Evolutionary conservation across 768 basidiomycete genomes (phyloP).

Genomic region (Gyrodon lividus): DNA sequence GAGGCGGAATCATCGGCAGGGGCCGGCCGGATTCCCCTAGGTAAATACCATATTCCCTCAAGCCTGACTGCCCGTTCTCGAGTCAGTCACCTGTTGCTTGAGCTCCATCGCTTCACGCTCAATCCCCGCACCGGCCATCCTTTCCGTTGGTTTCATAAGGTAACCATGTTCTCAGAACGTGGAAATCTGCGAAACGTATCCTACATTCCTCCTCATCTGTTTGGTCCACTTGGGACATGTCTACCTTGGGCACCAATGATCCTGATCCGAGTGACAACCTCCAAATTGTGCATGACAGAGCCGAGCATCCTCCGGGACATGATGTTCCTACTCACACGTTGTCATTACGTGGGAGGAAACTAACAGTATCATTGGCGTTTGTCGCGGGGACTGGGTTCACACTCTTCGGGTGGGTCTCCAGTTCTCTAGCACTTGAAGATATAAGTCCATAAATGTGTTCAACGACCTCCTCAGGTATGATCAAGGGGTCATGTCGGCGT

Average conservation of each 20-base stretch:
- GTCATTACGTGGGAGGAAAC: constrained; percentile 34
- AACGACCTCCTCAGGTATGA: constrained; percentile 47
- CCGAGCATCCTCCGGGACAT: constrained; percentile 3
- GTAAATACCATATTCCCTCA: background rate
- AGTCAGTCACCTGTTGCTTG: too few relatives aligned
- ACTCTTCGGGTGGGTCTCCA: constrained; percentile 50
- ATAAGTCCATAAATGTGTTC: background rate
- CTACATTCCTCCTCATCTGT: too few relatives aligned
- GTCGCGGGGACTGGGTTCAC: constrained; percentile 62
- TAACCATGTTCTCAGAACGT: background rate
- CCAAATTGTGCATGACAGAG: background rate
- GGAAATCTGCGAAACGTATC: too few relatives aligned
- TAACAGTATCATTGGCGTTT: constrained; percentile 52
- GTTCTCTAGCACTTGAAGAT: background rate
- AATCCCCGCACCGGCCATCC: background rate
- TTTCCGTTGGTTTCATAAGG: background rate
- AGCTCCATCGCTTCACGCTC: background rate
- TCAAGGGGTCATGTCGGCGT: constrained; percentile 70
- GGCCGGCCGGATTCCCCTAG: background rate
- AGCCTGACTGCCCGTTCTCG: too few relatives aligned
- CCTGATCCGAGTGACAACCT: constrained; percentile 14
- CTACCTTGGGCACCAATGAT: background rate
- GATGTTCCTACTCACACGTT: constrained; percentile 12
- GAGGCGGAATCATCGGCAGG: too few relatives aligned
- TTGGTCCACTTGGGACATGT: too few relatives aligned